A percentile compares a stretch with the other conserved stretches of the same genome.
These are phyloP conservation scores for Chaetomiaceae sp. DNA, from an alignment of 2,329 filamentous ascomycete genomes.

Conservation along the genomic window DNA sequence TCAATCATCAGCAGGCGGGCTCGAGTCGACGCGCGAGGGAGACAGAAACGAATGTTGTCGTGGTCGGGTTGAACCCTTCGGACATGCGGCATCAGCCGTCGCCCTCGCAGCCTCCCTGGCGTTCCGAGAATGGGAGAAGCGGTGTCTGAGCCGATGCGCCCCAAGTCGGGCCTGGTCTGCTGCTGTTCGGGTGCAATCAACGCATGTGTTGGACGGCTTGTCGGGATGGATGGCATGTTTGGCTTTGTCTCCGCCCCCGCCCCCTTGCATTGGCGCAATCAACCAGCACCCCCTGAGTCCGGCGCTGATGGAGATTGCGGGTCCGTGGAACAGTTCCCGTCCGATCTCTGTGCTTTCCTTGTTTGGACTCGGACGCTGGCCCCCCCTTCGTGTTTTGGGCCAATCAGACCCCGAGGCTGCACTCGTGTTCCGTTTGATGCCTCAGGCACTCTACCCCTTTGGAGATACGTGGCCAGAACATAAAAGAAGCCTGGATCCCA, in stretches of 20 bases:
- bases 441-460: constrained; percentile 26
- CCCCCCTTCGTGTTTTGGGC: constrained; percentile 12
- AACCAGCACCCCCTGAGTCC: constrained; percentile 2
- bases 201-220: neutral
- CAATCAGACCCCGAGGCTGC: constrained; percentile 19
- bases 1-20: too few relatives aligned
- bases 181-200: neutral
- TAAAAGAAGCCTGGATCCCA: constrained; percentile 26
- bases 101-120: neutral
- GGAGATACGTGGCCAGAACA: constrained; percentile 27
- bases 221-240: neutral
- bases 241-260: neutral
- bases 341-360: constrained; percentile 17
- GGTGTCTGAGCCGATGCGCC: neutral
- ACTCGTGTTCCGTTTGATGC: constrained; percentile 12
- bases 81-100: neutral
- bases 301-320: neutral
- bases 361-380: constrained; percentile 23
- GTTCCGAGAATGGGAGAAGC: neutral
- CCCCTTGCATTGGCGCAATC: constrained; percentile 11
- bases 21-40: too few relatives aligned
- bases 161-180: too few relatives aligned
- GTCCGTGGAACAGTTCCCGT: constrained; percentile 12
- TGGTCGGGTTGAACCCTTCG: neutral
- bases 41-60: neutral